Base-by-base conservation (phyloP, 225 moss, liverwort and hornwort genomes). In the Antitrichia curtipendula region DNA sequence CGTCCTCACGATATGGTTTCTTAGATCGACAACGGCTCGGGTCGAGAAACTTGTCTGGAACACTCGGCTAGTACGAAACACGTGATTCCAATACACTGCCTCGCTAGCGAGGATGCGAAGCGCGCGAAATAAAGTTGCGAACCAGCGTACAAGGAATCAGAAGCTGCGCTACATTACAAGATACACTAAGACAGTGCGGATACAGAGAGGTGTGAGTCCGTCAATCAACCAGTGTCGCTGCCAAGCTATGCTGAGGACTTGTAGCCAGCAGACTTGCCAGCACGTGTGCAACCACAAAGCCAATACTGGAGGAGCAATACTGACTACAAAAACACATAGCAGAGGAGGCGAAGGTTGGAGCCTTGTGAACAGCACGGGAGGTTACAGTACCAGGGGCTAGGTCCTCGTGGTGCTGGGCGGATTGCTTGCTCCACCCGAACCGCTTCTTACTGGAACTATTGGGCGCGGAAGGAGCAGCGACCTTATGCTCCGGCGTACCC, bases 341-440 rank as follows among this genome's bases (percentile, higher is more conserved):
- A 41, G 29, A 63, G 32, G 66, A 75, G 87, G 76, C 7, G 19
- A 18, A 16, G 61, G n/a, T 78, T 12, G 69, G n/a, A 80, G 45
- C 13, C 12, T 70, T 16, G 45, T 63, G 38, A 45, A 38, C 40
- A 38, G 85, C 61, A 36, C 28, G 69, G 81, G 36, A 65, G 40
- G 52, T 38, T 57, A 57, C 40, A 50, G 36, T 91, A 93, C 93
- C 91, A 59, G 73, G 72, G 83, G 83, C 80, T 64, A 78, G 77
- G 70, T 93, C 91, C 88, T 92, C 93, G 84, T 92, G 86, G 28
- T 78, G 87, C 50, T 56, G 84, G 75, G 85, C 70, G 90, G 69
- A 81, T 85, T 78, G 91, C 90, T 89, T 87, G 85, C 90, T 89
- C 93, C 91, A 90, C 74, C 91, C 91, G 45, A 89, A 93, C 87